Evolutionary conservation across 2,329 filamentous ascomycete genomes (phyloP), one percentile per base, ranked within the genome.

Genomic region (Aotearoamyces nothofagi): DNA sequence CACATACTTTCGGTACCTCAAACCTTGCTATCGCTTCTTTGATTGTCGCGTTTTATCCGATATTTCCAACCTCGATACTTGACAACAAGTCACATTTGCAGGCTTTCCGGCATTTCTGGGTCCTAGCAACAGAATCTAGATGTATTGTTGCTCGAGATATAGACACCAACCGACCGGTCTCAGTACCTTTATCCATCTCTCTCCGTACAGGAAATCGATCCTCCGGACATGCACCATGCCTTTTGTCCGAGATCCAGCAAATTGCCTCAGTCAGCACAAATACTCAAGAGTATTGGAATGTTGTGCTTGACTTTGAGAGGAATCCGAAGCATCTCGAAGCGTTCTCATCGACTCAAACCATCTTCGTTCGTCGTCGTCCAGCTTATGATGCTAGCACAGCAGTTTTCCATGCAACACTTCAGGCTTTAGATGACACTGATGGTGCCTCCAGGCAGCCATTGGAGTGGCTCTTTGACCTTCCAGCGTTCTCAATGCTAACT

Each of bases 41-140:
- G 5, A 69, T 98, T 5, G 77, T 90, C 24, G 78, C 90, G 1
- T 92, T 98, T 51, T 98, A 98, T 46, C 90, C 90, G 0, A 66
- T 94, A 12, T 94, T 92, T 49, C 90, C 90, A 0, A 78, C 71
- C 7, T 78, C 72, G 16, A 81, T 96, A 2, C 78, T 92, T 44
- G 90, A 98, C 55, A 96, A 96, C 47, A 78, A 81, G 39, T 84
- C 83, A 8, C 90, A 98, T 45, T 64, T 98, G 5, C 90, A 98
- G 57, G 90, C 92, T 3, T 90, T 98, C 57, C 74, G 92, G 4
- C 87, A 98, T 53, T 80, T 98, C 46, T 98, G 90, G 90, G 87
- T 93, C 8, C 64, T 98, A 3, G 90, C 90, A 2, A 78, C 81
- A 0, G 90, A 98, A 45, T 72, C 83, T 7, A 71, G 92, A 29